phyloP scores from a whole-genome alignment of 2,329 filamentous ascomycete genomes.

The Stenocarpella maydis region DNA sequence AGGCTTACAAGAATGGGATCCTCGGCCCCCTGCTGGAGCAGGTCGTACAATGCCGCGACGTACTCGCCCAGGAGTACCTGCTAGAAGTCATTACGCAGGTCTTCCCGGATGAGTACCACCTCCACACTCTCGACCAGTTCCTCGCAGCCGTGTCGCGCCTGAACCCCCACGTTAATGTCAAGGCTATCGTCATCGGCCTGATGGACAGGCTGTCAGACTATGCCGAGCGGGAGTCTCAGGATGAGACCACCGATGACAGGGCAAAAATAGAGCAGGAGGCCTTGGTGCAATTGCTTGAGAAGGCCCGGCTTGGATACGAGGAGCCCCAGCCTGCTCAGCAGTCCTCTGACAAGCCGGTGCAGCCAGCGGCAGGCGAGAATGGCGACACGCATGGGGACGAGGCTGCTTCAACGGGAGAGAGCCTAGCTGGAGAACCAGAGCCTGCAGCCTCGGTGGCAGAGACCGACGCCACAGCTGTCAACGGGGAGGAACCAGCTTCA shows the following conservation, averaged over 20 bases:
- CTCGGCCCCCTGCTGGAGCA: slow-evolving; percentile 90
- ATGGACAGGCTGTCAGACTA: slow-evolving; percentile 97
- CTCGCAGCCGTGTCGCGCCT: slow-evolving; percentile 90
- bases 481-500: slow-evolving; percentile 48
- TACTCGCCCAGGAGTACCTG: slow-evolving; percentile 95
- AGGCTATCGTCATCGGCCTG: slow-evolving; percentile 95
- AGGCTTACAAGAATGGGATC: slow-evolving; percentile 91
- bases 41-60: slow-evolving; percentile 96
- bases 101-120: slow-evolving; percentile 97
- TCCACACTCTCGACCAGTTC: slow-evolving; percentile 95
- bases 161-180: slow-evolving; percentile 97
- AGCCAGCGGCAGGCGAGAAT: slow-evolving; percentile 44
- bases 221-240: slow-evolving; percentile 85
- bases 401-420: slow-evolving; percentile 45
- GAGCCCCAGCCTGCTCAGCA: slow-evolving; percentile 37
- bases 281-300: slow-evolving; percentile 78
- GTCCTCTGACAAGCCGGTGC: slow-evolving; percentile 39
- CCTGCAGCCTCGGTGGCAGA: slow-evolving; percentile 53
- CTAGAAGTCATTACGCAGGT: slow-evolving; percentile 98
- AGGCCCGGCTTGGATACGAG: slow-evolving; percentile 74
- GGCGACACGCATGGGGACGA: slow-evolving; percentile 46
- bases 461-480: slow-evolving; percentile 56
- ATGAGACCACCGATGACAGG: slow-evolving; percentile 73
- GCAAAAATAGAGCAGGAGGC: slow-evolving; percentile 86
- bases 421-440: slow-evolving; percentile 44